Base-by-base conservation (phyloP, 176 grass and related monocot species). In the Oryza brachyantha region DNA sequence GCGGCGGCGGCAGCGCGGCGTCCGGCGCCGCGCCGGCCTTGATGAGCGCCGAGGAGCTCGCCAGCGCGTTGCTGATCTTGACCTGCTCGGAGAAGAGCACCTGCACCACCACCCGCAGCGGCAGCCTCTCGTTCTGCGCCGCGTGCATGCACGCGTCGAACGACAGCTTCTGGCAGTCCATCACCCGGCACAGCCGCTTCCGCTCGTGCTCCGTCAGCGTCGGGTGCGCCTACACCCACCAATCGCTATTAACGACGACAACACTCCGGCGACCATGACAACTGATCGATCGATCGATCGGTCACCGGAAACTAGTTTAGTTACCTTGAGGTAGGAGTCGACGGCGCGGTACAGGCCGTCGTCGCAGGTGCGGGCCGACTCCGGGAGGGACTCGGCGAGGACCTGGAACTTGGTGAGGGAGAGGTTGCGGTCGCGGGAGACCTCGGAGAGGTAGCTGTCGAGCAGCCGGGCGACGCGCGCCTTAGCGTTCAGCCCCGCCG, bases 121-220 rank as follows among this genome's bases (percentile, higher is more conserved):
- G 96, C 72, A 98, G 91, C 61, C 92, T 85, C 77, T 98, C 95
- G 80, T 98, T 98, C 89, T 94, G 95, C 45, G 87, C 92, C 36
- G 95, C 95, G 81, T 98, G 95, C 95, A 94, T 98, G 80, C 95
- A 94, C 52, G 95, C 95, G 60, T 98, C 95, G 43, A 94, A 84
- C 34, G 95, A 98, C 73, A 98, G 92, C 90, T 98, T 98, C 90
- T 98, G 95, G 92, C 95, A 92, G 80, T 98, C 92, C 95, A 98
- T 98, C 85, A 94, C 95, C 10, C 96, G 50, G 84, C 96, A 98
- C 74, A 99, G 69, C 9, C 92, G 65, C 90, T 95, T 99, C 62
- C 96, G 31, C 78, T 99, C 96, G 73, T 99, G 90, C 86, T 99
- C 96, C 31, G 96, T 99, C 68, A 95, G 84, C 66, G 63, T 73